These are phyloP conservation scores for Globisporangium canariense DNA, from an alignment of 352 stramenopile species.

Conservation along the genomic window DNA sequence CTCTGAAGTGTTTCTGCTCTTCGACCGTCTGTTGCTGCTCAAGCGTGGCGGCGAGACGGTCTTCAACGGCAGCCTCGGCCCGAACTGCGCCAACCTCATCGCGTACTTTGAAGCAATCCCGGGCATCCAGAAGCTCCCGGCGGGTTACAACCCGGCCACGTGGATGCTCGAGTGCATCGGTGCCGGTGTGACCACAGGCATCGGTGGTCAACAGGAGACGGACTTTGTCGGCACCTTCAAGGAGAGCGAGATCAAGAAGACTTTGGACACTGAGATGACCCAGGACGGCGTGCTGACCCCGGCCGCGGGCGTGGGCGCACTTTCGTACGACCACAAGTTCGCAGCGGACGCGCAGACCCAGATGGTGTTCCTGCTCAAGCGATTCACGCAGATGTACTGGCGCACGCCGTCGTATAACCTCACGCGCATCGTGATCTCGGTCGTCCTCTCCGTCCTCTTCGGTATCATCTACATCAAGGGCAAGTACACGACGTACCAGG, in stretches of 20 bases:
- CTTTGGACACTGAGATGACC: background rate
- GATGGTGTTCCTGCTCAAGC: conserved; percentile 19
- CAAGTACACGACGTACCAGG: conserved; percentile 21
- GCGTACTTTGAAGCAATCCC: conserved; percentile 27
- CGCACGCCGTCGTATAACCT: conserved; percentile 67
- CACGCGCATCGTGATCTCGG: conserved; percentile 33
- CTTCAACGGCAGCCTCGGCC: conserved; percentile 30
- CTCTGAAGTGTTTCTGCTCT: conserved; percentile 30
- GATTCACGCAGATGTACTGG: conserved; percentile 37
- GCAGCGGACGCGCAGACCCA: background rate
- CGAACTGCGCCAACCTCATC: conserved; percentile 19
- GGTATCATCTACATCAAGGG: conserved; percentile 40
- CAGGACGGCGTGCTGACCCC: background rate
- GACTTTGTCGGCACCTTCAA: conserved; percentile 2
- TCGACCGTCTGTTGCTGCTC: conserved; percentile 82
- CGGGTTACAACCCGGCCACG: conserved; percentile 40
- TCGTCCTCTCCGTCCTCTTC: conserved; percentile 59
- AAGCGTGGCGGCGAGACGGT: conserved; percentile 49
- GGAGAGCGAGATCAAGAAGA: conserved; percentile 1
- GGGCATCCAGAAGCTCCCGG: conserved; percentile 15
- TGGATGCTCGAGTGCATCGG: conserved; percentile 26
- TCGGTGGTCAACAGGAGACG: background rate
- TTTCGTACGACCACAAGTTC: conserved; percentile 49
- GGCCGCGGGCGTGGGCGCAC: conserved; percentile 20
- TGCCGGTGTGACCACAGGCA: conserved; percentile 34